A percentile compares a stretch with the other conserved stretches of the same genome.
Evolutionary conservation across 148 eudicot genomes (phyloP).

Genomic region (Cornus controversa): DNA sequence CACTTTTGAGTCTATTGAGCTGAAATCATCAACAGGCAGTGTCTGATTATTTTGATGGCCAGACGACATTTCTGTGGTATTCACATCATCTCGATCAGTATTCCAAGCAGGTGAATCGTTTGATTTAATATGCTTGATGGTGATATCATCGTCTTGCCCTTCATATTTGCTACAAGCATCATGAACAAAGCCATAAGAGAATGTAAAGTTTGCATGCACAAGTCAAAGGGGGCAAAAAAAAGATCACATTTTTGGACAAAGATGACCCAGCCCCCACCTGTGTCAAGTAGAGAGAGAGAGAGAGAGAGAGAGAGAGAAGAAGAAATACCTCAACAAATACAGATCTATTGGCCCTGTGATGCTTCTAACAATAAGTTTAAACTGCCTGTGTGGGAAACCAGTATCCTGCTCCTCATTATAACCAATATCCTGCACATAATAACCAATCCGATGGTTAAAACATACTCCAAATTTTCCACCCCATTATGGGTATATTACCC

Average conservation of each 20-base stretch:
- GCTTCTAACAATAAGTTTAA: slow-evolving; percentile 41
- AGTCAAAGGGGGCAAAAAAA: no score
- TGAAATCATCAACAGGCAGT: slow-evolving; percentile 1
- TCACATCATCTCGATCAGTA: not conserved
- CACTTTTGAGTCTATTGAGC: slow-evolving; percentile 10
- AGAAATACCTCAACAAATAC: slow-evolving; percentile 38
- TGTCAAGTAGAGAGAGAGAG: not conserved
- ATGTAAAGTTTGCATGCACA: not conserved
- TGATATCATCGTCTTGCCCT: slow-evolving; percentile 16
- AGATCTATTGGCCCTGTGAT: slow-evolving; percentile 37
- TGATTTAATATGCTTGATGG: slow-evolving; percentile 21
- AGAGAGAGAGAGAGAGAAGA: not conserved
- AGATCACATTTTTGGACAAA: not conserved
- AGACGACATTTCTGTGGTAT: slow-evolving; percentile 5
- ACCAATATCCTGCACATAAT: slow-evolving; percentile 24
- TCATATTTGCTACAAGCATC: slow-evolving; percentile 28
- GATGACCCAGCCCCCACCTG: not conserved
- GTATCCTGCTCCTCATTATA: slow-evolving; percentile 38
- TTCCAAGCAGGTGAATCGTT: slow-evolving; percentile 14
- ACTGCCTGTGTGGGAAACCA: slow-evolving; percentile 23
- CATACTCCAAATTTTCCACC: not conserved
- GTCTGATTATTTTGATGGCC: slow-evolving; percentile 7
- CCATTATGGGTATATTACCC: slow-evolving; percentile 10
- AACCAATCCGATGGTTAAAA: slow-evolving; percentile 10
- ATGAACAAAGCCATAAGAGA: not conserved